Conservation (phyloP, 1,139 yeast species). For the Blastobotrys petasosporus region DNA sequence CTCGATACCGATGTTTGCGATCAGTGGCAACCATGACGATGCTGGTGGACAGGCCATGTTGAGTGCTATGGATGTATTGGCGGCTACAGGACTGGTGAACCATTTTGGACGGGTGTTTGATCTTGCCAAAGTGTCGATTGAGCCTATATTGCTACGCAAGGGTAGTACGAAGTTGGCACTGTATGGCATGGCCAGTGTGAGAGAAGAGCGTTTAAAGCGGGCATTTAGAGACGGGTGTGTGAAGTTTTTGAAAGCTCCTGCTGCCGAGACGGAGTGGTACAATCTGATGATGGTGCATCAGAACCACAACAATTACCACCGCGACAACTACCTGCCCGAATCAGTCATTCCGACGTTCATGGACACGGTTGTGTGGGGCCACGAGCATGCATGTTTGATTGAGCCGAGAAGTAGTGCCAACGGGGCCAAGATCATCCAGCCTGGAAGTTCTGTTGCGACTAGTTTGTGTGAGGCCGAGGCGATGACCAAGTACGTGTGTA, state of each 20-base stretch:
- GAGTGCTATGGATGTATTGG: conserved; percentile 82
- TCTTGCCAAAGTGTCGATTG: conserved; percentile 64
- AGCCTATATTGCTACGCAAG: conserved; percentile 78
- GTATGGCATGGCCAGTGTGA: conserved; percentile 81
- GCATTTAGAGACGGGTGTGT: conserved; percentile 79
- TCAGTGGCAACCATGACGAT: conserved; percentile 96
- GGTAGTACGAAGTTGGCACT: conserved; percentile 78
- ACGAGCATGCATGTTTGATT: conserved; percentile 91
- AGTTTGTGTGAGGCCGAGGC: conserved; percentile 84
- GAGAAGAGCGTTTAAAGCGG: conserved; percentile 82
- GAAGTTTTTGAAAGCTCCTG: conserved; percentile 65
- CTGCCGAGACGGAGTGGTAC: conserved; percentile 59
- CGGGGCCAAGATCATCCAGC: conserved; percentile 76
- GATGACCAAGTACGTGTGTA: conserved; percentile 63
- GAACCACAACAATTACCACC: conserved; percentile 71
- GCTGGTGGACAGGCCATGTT: conserved; percentile 73
- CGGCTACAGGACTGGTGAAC: conserved; percentile 77
- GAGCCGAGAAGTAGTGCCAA: conserved; percentile 60
- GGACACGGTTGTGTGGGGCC: conserved; percentile 92
- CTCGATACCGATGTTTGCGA: conserved; percentile 88
- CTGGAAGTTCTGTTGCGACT: conserved; percentile 94
- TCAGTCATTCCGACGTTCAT: conserved; percentile 72
- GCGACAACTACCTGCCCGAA: conserved; percentile 81
- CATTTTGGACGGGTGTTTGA: conserved; percentile 83
- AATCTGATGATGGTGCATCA: conserved; percentile 89